Evolutionary conservation across 768 basidiomycete species (phyloP), one percentile per base, ranked within the genome.

Genomic region (Lactarius sanguifluus): DNA sequence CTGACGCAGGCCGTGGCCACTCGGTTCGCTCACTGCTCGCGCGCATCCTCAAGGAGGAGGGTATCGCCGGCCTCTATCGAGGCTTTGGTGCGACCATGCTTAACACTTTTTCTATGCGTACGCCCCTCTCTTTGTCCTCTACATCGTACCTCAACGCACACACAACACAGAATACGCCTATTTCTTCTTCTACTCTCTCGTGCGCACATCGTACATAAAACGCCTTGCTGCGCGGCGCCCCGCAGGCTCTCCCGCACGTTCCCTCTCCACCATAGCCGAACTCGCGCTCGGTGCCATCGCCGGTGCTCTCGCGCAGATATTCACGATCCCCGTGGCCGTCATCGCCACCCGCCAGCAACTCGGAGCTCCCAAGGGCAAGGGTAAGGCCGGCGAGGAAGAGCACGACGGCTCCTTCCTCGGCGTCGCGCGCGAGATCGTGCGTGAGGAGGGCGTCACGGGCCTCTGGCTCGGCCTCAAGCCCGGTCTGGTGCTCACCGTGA

Each of bases 321-420:
- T 98, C 79, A 99, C 97, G 25, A 97, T 98, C 71, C 97, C 97
- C 12, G 96, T 98, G 16, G 86, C 94, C 8, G 96, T 98, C 59
- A 97, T 99, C 73, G 97, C 97, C 18, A 98, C 96, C 5, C 86
- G 97, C 16, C 97, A 99, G 77, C 97, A 99, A 78, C 85, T 98
- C 59, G 91, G 91, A 52, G 81, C 80, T 16, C 76, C 81, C 38
- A 52, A 62, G 20, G 66, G 57, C 25, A 47, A 12, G 1, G n/a
- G 32, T 25, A 69, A 65, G 36, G 72, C 72, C 43, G 76, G 75
- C 5, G 74, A 75, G 30, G 74, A 75, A 18, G 58, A 47, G 45
- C 60, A 72, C 3, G 87, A 89, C 72, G 89, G 91, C 68, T 90
- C 90, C 0, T 91, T 99, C 79, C 67, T 91, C 25, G 82, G 81